Conservation (phyloP, 2,329 filamentous ascomycete species). For the Aureobasidium sp. region DNA sequence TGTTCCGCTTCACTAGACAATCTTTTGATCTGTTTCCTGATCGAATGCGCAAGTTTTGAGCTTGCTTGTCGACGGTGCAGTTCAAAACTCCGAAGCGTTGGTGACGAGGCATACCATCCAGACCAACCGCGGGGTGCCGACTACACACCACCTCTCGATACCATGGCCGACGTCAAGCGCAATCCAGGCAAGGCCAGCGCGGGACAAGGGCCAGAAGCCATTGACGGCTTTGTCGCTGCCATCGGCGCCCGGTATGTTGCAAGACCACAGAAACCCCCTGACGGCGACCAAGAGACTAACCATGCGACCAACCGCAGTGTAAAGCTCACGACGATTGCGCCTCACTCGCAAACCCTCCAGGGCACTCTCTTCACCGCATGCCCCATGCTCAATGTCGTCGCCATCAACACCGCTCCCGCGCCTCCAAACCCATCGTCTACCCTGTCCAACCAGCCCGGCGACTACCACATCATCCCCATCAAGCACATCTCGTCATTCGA, state of each 20-base stretch:
- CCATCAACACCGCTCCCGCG: constrained; percentile 49
- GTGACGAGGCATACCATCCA: not conserved
- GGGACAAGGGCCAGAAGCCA: constrained; percentile 35
- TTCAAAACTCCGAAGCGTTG: not conserved
- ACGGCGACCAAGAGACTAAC: not conserved
- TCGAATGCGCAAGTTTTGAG: not conserved
- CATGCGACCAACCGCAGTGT: constrained; percentile 37
- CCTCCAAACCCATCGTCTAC: constrained; percentile 37
- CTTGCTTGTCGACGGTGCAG: not conserved
- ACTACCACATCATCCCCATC: constrained; percentile 56
- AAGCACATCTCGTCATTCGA: constrained; percentile 53
- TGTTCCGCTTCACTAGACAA: not conserved
- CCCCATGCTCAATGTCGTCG: constrained; percentile 54
- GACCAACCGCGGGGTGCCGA: constrained; percentile 1
- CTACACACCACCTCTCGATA: not conserved
- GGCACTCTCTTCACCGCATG: constrained; percentile 57
- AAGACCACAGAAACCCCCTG: not conserved
- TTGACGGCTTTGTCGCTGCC: constrained; percentile 51
- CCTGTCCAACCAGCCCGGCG: constrained; percentile 39
- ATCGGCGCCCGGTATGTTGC: constrained; percentile 53
- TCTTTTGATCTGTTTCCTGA: not conserved
- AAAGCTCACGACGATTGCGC: constrained; percentile 50
- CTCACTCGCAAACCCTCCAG: constrained; percentile 47
- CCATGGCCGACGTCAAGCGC: constrained; percentile 54
- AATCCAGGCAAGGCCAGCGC: constrained; percentile 45